phyloP scores from a whole-genome alignment of 805 yeast genomes.

The Clavispora asparagi region DNA sequence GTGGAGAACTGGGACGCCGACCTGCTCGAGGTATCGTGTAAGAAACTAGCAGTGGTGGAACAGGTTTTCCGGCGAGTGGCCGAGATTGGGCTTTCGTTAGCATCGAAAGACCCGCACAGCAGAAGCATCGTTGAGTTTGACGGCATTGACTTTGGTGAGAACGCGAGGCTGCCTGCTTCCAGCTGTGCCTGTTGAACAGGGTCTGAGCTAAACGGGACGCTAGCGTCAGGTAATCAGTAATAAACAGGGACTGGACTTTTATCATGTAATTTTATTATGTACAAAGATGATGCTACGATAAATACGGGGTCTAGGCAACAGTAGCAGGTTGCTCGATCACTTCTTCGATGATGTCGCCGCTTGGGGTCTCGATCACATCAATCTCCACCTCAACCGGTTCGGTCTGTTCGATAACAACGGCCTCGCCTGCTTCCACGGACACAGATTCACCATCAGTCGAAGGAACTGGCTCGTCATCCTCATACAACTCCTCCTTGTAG shows the following conservation, averaged over 20 bases:
- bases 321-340: not conserved
- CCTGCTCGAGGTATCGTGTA: slow-evolving; percentile 29
- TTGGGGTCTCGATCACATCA: not conserved
- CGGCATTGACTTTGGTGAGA: slow-evolving; percentile 21
- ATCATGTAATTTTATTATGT: not conserved
- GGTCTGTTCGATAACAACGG: not conserved
- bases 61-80: slow-evolving; percentile 34
- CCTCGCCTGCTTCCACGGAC: slow-evolving; percentile 2
- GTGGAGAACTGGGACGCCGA: slow-evolving; percentile 31
- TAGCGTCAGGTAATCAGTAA: not conserved
- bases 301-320: not conserved
- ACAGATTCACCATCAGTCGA: slow-evolving; percentile 6
- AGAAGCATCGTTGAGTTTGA: slow-evolving; percentile 25
- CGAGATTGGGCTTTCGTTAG: slow-evolving; percentile 23
- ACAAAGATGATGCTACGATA: not conserved
- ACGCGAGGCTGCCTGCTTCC: slow-evolving; percentile 1
- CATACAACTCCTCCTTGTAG: slow-evolving; percentile 86
- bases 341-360: not conserved
- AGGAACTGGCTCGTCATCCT: slow-evolving; percentile 51
- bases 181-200: slow-evolving; percentile 18
- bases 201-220: not conserved
- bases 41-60: slow-evolving; percentile 26
- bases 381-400: not conserved
- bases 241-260: not conserved
- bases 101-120: not conserved